Base-by-base conservation (phyloP, 495 filamentous ascomycete genomes). In the Aeminium ludgeri region DNA sequence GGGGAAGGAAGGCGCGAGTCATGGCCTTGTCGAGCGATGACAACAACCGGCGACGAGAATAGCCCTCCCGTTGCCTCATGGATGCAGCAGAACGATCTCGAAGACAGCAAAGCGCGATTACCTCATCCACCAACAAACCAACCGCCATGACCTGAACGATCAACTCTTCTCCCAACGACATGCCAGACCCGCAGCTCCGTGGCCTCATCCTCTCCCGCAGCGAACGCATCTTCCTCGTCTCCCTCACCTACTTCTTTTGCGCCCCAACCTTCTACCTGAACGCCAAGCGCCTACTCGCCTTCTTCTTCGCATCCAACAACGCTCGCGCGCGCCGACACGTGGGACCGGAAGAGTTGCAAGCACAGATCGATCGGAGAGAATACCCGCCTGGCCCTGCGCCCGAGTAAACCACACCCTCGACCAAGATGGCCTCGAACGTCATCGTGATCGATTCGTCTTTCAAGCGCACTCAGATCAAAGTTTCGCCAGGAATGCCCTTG, bases 381-480 rank as follows among this genome's bases (percentile, higher is more conserved):
- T n/a, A n/a, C n/a, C n/a, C n/a, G n/a, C n/a, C n/a, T n/a, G n/a
- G n/a, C n/a, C n/a, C n/a, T n/a, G n/a, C n/a, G n/a, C n/a, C n/a
- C n/a, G n/a, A n/a, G n/a, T n/a, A n/a, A n/a, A n/a, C n/a, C n/a
- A n/a, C n/a, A n/a, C n/a, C n/a, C n/a, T n/a, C n/a, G n/a, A n/a
- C 44, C 38, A 64, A 45, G 48, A 93, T 94, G 83, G 76, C 82
- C 44, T 79, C 87, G 27, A 81, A 89, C 57, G 81, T 97, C 43
- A 76, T 87, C 46, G 82, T 97, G 29, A 70, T 93, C 34, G 80
- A 87, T 55, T 68, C 77, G 28, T 73, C 79, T 44, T 71, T 80
- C 45, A 71, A 75, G 45, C 69, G 79, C 49, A 69, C 70, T 28
- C 78, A 69, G n/a, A 64, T 97, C 56, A 91, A 89, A 58, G 84